Conservation (phyloP, 345 rosid genomes). For the Cardamine chenopodiifolia region DNA sequence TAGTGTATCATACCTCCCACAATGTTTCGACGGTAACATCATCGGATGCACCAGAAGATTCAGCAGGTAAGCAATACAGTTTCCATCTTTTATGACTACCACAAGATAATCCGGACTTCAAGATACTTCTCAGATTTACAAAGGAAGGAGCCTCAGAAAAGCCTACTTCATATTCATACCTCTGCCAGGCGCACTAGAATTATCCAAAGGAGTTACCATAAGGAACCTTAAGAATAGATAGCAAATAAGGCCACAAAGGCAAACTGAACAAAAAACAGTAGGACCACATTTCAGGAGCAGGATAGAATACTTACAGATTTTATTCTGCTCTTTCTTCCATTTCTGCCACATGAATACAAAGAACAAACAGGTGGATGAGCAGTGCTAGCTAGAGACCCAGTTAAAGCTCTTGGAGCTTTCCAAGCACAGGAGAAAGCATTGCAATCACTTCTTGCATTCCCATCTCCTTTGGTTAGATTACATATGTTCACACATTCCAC, state of each 20-base stretch:
- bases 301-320: constrained; percentile 53
- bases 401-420: constrained; percentile 87
- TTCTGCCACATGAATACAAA: constrained; percentile 42
- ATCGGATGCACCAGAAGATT: constrained; percentile 46
- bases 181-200: constrained; percentile 50
- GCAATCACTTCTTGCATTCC: constrained; percentile 67
- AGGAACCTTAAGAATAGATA: constrained; percentile 16
- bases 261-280: background rate
- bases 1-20: constrained; percentile 77
- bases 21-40: constrained; percentile 73
- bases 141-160: constrained; percentile 45
- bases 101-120: constrained; percentile 49
- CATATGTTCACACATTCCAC: constrained; percentile 82
- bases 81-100: constrained; percentile 60
- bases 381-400: constrained; percentile 87
- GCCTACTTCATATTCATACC: constrained; percentile 52
- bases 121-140: constrained; percentile 47
- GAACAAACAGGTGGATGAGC: constrained; percentile 62
- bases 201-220: constrained; percentile 24
- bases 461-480: constrained; percentile 78
- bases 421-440: constrained; percentile 79
- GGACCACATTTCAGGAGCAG: background rate
- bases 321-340: constrained; percentile 51
- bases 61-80: constrained; percentile 51
- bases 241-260: constrained; percentile 19